These are phyloP conservation scores for Fraxinus dipetala DNA, from an alignment of 305 asterid species.

Conservation along the genomic window DNA sequence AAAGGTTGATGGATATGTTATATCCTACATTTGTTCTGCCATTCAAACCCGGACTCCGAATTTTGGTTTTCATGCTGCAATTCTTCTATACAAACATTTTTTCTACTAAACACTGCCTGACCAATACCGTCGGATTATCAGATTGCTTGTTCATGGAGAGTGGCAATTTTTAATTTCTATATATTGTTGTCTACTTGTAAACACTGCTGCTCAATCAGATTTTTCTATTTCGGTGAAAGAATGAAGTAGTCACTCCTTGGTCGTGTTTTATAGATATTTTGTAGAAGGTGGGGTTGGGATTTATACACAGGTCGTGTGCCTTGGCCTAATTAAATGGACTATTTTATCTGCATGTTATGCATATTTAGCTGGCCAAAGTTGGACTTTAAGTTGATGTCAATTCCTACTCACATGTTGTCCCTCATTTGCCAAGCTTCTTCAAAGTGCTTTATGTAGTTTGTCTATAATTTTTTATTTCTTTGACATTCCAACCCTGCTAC, in stretches of 20 bases:
- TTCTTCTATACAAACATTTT: neutral
- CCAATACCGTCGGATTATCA: neutral
- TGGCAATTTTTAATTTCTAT: neutral
- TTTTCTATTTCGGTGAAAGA: neutral
- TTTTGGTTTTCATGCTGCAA: neutral
- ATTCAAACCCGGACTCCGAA: neutral
- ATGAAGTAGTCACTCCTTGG: neutral
- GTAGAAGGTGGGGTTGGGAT: neutral
- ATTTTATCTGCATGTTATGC: neutral
- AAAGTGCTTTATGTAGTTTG: neutral
- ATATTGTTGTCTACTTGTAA: neutral
- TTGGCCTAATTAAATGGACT: neutral
- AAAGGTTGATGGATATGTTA: too few relatives aligned
- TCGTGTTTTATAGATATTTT: too few relatives aligned
- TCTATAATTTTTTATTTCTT: too few relatives aligned
- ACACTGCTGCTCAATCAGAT: neutral
- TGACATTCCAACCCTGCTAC: neutral
- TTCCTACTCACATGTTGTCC: neutral
- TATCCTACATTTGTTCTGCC: neutral
- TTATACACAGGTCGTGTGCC: neutral
- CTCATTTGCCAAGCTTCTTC: neutral
- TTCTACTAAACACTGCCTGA: neutral
- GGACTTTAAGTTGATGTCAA: neutral
- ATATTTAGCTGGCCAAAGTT: neutral
- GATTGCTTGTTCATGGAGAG: neutral